Evolutionary conservation across 208 protist species (phyloP), one percentile per base, ranked within the genome.

Genomic region (Trypanosoma mega): DNA sequence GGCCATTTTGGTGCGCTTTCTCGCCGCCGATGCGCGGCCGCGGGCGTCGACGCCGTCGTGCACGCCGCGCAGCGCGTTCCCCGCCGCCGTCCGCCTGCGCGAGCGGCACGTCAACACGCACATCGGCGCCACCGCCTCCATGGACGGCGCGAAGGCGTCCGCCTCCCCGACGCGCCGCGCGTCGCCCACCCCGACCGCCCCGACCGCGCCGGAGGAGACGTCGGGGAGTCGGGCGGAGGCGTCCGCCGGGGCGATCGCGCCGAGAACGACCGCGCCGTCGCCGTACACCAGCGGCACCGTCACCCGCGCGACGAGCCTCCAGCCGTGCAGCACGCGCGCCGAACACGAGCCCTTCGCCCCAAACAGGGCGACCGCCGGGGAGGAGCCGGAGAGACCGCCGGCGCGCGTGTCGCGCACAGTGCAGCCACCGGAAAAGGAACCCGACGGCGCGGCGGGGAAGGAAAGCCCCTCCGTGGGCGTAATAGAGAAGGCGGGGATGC

Each of bases 291-390:
- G 54, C 36, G 63, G 63, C 12, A 26, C 36, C 11, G 63, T 69
- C 33, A 69, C 63, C 8, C 41, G 63, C 5, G 63, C 63, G 1
- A 62, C 63, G 45, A 69, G 63, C 44, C 27, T 69, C 24, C 41
- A 50, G 48, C 63, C 41, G 23, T 21, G 3, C 11, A 21, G 45
- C 1, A n/a, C 23, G 39, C 6, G 4, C 12, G 7, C 11, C 30
- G 54, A 62, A 12, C 6, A 39, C 8, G 34, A 12, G 12, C 8
- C 8, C 8, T 16, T 6, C 34, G 34, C 8, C 8, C n/a, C n/a
- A 12, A 39, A 39, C 8, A 12, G 34, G 12, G 34, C 8, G 34
- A 39, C 8, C 34, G 34, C 8, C 8, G 12, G 34, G 34, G 8
- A 39, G 34, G 34, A 39, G 34, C 8, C 6, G 6, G 12, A 6